Conservation (phyloP, 208 protist species). For the Eutreptiella sp. region DNA sequence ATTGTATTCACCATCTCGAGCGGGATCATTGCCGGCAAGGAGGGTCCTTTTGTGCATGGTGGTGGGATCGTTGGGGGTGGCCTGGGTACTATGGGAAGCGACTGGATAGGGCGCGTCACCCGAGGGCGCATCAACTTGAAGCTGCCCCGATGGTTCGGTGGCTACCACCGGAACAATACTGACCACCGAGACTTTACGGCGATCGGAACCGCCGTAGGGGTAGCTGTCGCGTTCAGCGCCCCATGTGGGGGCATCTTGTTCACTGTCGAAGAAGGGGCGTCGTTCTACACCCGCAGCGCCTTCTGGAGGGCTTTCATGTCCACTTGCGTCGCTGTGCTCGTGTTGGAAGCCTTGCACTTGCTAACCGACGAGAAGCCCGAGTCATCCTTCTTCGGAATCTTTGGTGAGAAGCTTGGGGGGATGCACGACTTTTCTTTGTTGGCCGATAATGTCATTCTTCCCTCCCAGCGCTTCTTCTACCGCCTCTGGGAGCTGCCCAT, state of each 20-base stretch:
- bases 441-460: no score
- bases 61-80: conserved; percentile 56
- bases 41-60: conserved; percentile 64
- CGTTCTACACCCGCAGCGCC: conserved; percentile 47
- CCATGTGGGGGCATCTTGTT: conserved; percentile 66
- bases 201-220: conserved; percentile 56
- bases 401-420: background rate
- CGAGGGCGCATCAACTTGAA: no score
- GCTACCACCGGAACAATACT: conserved; percentile 43
- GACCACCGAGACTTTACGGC: conserved; percentile 61
- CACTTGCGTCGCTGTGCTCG: no score
- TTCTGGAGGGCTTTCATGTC: conserved; percentile 51
- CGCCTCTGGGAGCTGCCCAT: conserved; percentile 36
- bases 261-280: conserved; percentile 53
- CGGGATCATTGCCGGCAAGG: conserved; percentile 51
- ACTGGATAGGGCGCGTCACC: no score
- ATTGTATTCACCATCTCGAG: conserved; percentile 51
- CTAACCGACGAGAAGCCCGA: no score
- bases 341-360: no score
- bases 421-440: no score
- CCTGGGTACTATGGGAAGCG: conserved; percentile 37
- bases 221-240: conserved; percentile 56
- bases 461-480: no score
- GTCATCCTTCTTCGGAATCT: conserved; percentile 44
- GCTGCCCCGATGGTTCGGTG: conserved; percentile 15